Conservation (phyloP, 305 asterid species). For the Fraxinus greggii region DNA sequence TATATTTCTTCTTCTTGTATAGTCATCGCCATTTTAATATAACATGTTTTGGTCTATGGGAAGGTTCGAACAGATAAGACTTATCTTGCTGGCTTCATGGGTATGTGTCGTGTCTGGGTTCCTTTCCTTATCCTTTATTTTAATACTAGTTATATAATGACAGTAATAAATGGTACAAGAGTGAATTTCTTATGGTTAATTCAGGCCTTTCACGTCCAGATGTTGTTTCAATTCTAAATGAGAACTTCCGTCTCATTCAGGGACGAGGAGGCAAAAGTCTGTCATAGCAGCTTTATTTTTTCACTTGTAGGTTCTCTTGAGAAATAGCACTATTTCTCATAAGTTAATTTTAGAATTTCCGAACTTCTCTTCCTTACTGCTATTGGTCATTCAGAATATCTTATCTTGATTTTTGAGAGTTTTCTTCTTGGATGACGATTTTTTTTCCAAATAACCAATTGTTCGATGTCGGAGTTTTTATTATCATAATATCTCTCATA, state of each 20-base stretch:
- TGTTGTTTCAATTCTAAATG: constrained; percentile 17
- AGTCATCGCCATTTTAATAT: constrained; percentile 17
- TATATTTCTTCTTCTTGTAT: background rate
- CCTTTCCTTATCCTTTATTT: background rate
- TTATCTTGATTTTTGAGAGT: background rate
- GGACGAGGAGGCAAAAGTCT: constrained; percentile 20
- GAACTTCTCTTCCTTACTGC: background rate
- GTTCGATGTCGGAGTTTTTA: too few species aligned
- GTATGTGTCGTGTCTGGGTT: background rate
- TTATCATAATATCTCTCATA: too few species aligned
- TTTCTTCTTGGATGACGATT: background rate
- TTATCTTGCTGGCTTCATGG: constrained; percentile 16
- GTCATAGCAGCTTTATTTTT: background rate
- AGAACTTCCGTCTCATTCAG: constrained; percentile 19
- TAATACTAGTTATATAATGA: background rate
- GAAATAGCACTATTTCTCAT: background rate
- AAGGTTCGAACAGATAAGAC: constrained; percentile 18
- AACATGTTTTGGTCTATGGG: constrained; percentile 15
- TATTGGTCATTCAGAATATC: background rate
- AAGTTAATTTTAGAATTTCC: background rate
- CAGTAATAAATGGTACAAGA: background rate
- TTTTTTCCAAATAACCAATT: background rate
- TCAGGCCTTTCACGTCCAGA: constrained; percentile 8
- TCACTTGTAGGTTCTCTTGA: background rate
- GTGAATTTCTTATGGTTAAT: background rate